Base-by-base conservation (phyloP, 495 filamentous ascomycete species). In the Lepraria neglecta region DNA sequence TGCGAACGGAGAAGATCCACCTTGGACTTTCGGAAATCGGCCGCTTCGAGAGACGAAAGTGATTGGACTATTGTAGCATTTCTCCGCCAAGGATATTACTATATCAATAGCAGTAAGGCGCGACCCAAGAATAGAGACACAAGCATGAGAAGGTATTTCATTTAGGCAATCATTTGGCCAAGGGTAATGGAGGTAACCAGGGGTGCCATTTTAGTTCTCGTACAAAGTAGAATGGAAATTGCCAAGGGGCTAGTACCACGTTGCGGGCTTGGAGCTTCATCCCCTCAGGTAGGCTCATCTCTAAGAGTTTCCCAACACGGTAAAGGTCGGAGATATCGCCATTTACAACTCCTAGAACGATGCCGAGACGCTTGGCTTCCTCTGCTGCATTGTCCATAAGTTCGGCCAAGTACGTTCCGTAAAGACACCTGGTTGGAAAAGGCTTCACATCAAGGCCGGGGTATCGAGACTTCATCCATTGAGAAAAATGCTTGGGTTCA, bases 221-320 rank as follows among this genome's bases (percentile, higher is more conserved):
- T 43, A 11, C 10, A 56, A 3, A 21, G 40, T n/a, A 24, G 30
- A 5, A 3, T 12, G 40, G 6, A 56, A 40, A 44, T 56, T 56
- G 30, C 31, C 53, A n/a, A 56, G 31, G n/a, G n/a, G 53, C 53
- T 40, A 56, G 33, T 24, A 40, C 28, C 27, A 42, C 53, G 9
- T 56, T 38, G 6, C 14, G 0, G 21, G 30, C 12, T n/a, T 68
- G 71, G 70, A 67, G 55, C 27, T 30, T 51, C 9, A 19, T 31
- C 5, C 19, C 24, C 4, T 30, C 14, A 12, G 48, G 1, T 30
- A 51, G 10, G 14, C 11, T 30, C 11, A 51, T 9, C 48, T 31
- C 48, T 19, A 51, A 30, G 17, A 14, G 5, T 51, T 30, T 4
- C 15, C 31, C 24, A 31, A 51, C 21, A 30, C 10, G 24, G 6